Base-by-base conservation (phyloP, 2,329 filamentous ascomycete genomes). In the Beauveria caledonica region DNA sequence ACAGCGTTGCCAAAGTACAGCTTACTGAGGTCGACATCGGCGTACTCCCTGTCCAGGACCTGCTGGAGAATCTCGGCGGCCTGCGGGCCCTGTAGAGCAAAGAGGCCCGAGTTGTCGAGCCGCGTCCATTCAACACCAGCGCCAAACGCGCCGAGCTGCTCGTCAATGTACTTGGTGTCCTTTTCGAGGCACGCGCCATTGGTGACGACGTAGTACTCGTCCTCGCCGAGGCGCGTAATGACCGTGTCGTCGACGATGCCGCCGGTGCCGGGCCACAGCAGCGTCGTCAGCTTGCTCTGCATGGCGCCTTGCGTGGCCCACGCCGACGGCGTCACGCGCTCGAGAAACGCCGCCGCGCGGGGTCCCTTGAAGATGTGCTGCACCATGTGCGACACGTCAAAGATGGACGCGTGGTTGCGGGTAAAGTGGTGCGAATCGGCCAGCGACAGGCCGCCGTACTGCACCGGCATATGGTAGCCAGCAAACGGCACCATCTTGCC, bases 401-500 rank as follows among this genome's bases (percentile, higher is more conserved):
- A 99, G 64, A 99, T 78, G 64, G 92, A 96, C 61, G 90, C 89
- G 74, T 92, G 89, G 67, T 86, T 82, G 59, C 94, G 86, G 17
- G 94, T 97, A 82, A 93, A 97, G 68, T 86, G 82, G 78, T 97
- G 94, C 57, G 91, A 96, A 63, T 92, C 89, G 66, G 84, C 81
- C 64, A 97, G 88, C 66, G 88, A 87, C 65, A 89, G 81, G 65
- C 86, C 83, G 39, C 81, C 76, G 78, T 97, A 99, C 74, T 94
- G 89, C 49, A 99, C 86, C 8, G 94, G 94, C 91, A 99, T 97
- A 67, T 84, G 80, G 77, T 87, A 96, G 66, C 91, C 92, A 64
- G 90, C 93, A 75, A 97, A 99, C n/a, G 91, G 90, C 54, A 97
- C 93, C 85, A 97, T 94, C 77, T 96, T 97, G 66, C 83, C 94